phyloP scores from a whole-genome alignment of 306 rosid genomes.

The Cicer arietinum region DNA sequence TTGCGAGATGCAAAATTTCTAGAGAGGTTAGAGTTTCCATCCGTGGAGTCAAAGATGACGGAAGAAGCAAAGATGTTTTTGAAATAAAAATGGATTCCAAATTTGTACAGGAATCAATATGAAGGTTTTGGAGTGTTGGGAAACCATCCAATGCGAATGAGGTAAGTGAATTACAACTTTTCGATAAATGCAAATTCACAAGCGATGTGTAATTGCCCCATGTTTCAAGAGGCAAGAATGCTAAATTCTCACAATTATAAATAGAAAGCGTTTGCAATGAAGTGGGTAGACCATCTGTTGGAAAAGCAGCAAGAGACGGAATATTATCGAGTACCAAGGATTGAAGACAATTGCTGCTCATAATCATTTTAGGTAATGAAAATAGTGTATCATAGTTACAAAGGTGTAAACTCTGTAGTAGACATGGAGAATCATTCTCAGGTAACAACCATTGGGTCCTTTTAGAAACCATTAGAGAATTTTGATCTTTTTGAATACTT shows the following conservation, averaged over 20 bases:
- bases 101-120: background rate
- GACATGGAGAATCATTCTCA: slow-evolving; percentile 5
- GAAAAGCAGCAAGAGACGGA: slow-evolving; percentile 8
- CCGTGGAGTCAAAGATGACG: background rate
- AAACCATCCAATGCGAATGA: background rate
- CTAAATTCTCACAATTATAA: background rate
- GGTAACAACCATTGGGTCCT: background rate
- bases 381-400: background rate
- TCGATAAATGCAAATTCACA: background rate
- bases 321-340: background rate
- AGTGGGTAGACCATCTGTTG: background rate
- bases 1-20: rapidly evolving
- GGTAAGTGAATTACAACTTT: background rate
- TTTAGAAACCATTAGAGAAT: too few species aligned
- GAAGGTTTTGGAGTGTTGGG: background rate
- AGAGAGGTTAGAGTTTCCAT: background rate
- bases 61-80: background rate
- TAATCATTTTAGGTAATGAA: background rate
- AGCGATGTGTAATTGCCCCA: slow-evolving; percentile 28
- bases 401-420: background rate
- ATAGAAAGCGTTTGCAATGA: background rate
- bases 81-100: slow-evolving; percentile 3
- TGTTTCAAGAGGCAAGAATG: slow-evolving; percentile 10
- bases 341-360: background rate
- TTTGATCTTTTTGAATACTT: rapidly evolving